Evolutionary conservation across 2,329 filamentous ascomycete species (phyloP), one percentile per base, ranked within the genome.

Genomic region (Sarocladium brachiariae): DNA sequence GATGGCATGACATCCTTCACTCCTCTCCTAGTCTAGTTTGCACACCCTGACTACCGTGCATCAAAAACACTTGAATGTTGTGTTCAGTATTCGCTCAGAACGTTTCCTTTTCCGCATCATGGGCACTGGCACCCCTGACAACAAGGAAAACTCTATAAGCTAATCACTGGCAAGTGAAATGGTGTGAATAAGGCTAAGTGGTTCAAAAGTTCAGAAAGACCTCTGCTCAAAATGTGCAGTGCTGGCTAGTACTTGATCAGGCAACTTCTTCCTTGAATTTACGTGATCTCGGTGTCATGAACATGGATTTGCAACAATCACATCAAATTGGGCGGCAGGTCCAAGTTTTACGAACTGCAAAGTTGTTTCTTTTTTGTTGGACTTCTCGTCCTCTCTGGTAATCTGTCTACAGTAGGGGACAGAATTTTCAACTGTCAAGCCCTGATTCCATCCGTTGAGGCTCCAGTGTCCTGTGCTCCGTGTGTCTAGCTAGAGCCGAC

Each of bases 241-340:
- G n/a, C n/a, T n/a, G n/a, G n/a, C n/a, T n/a, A n/a, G n/a, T n/a
- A n/a, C n/a, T n/a, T n/a, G n/a, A n/a, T n/a, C n/a, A n/a, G n/a
- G n/a, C n/a, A 71, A 78, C 35, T 69, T 79, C 34, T 76, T 83
- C 57, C 75, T 81, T 1, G 70, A 74, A 37, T n/a, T n/a, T n/a
- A n/a, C n/a, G n/a, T n/a, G n/a, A n/a, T n/a, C n/a, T n/a, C n/a
- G n/a, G n/a, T n/a, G n/a, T n/a, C n/a, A n/a, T n/a, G n/a, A n/a
- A n/a, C n/a, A n/a, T n/a, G n/a, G n/a, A n/a, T n/a, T n/a, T n/a
- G n/a, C n/a, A n/a, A n/a, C n/a, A n/a, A n/a, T n/a, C n/a, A n/a
- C n/a, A n/a, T n/a, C n/a, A n/a, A n/a, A n/a, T n/a, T n/a, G n/a
- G n/a, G n/a, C n/a, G n/a, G n/a, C n/a, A n/a, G n/a, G n/a, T n/a